Conservation (phyloP, 2,329 filamentous ascomycete genomes). For the Byssothecium circinans region DNA sequence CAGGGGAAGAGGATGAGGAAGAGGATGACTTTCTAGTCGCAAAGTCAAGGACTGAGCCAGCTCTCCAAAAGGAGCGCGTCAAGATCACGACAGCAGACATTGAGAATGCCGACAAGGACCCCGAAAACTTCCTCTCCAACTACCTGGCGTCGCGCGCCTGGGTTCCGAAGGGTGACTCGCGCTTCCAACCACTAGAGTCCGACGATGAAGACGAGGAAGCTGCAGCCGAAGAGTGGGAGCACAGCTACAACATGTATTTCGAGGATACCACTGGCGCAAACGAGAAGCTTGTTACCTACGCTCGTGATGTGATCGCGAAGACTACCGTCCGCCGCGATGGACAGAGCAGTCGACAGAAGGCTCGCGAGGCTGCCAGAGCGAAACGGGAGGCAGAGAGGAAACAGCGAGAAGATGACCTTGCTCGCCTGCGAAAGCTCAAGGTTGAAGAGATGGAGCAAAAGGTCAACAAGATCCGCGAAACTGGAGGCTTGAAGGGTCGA, state of each 20-base stretch:
- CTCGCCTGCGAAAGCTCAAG: slow-evolving; percentile 81
- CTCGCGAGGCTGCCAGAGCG: slow-evolving; percentile 75
- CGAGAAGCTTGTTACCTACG: slow-evolving; percentile 83
- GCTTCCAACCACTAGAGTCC: slow-evolving; percentile 83
- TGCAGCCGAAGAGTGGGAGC: slow-evolving; percentile 82
- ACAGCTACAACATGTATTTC: slow-evolving; percentile 93
- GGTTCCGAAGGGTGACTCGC: slow-evolving; percentile 68
- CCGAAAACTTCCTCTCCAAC: slow-evolving; percentile 90
- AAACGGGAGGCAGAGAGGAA: slow-evolving; percentile 77
- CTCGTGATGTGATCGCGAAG: slow-evolving; percentile 78
- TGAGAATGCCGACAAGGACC: slow-evolving; percentile 79
- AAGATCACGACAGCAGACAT: slow-evolving; percentile 59
- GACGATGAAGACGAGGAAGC: slow-evolving; percentile 80
- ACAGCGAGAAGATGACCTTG: slow-evolving; percentile 76
- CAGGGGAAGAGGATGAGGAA: slow-evolving; percentile 59
- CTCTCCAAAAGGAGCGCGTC: slow-evolving; percentile 30
- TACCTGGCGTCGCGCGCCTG: slow-evolving; percentile 92
- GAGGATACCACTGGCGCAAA: slow-evolving; percentile 89
- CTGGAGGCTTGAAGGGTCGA: slow-evolving; percentile 75
- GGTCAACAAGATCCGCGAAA: slow-evolving; percentile 83
- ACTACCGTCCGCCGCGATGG: slow-evolving; percentile 87
- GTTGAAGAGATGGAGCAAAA: slow-evolving; percentile 88
- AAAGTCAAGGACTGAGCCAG: slow-evolving; percentile 57
- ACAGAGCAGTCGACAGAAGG: slow-evolving; percentile 72
- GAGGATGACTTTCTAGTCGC: slow-evolving; percentile 73